Percentiles rank a stretch among this genome's conserved stretches.
Evolutionary conservation across 148 eudicot genomes (phyloP).

Genomic region (Chenopodium berlandieri): DNA sequence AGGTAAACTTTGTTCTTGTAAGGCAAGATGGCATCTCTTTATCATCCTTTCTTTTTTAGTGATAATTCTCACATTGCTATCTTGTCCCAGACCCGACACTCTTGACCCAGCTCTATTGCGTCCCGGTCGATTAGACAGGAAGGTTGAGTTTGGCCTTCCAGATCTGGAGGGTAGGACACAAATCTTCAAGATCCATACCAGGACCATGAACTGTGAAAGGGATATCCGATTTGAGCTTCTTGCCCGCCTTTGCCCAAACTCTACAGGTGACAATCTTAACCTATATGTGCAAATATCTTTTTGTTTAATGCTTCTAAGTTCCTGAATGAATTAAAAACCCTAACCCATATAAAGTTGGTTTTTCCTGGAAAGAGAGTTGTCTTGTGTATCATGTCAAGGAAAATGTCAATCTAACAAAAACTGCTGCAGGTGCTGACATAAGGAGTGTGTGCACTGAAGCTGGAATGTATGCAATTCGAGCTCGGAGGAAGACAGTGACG

Average conservation of each 20-base stretch:
- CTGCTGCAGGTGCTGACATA: conserved; percentile 76
- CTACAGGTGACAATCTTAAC: conserved; percentile 50
- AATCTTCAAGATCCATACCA: conserved; percentile 84
- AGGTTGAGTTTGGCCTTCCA: conserved; percentile 93
- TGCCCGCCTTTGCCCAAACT: conserved; percentile 96
- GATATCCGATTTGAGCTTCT: conserved; percentile 89
- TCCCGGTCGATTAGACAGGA: conserved; percentile 86
- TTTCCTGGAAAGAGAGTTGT: neutral
- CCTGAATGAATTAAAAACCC: neutral
- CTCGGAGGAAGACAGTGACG: conserved; percentile 85
- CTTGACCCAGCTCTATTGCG: conserved; percentile 90
- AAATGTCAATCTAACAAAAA: neutral
- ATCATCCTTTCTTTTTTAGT: neutral
- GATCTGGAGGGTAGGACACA: conserved; percentile 89
- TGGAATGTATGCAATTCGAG: conserved; percentile 93
- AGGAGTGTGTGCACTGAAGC: conserved; percentile 97
- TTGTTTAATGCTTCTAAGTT: neutral
- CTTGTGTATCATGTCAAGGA: neutral
- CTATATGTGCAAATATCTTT: neutral
- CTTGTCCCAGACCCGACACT: conserved; percentile 65
- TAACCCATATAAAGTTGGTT: neutral
- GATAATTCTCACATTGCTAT: neutral
- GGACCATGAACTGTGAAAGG: conserved; percentile 95
- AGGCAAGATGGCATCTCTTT: neutral
- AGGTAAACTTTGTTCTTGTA: conserved; percentile 37